Base-by-base conservation (phyloP, 2,329 filamentous ascomycete genomes). In the Colletotrichum neosansevieriae region DNA sequence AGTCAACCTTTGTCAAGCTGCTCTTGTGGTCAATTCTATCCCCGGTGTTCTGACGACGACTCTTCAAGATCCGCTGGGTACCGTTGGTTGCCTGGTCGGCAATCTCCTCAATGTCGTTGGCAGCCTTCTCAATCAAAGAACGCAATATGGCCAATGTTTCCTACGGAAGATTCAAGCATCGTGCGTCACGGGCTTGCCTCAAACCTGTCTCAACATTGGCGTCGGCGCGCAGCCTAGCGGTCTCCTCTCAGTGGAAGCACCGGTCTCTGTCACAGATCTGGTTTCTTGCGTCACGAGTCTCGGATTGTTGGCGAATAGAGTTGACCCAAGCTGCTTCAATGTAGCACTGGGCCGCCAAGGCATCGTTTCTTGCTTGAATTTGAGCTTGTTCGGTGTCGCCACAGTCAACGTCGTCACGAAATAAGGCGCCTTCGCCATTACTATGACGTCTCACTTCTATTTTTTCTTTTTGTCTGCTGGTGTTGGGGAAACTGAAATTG, bases 301-400 rank as follows among this genome's bases (percentile, higher is more conserved):
- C n/a, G 44, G 44, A 12, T 21, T 58, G 6, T 40, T 67, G 38
- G 19, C 64, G 11, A 53, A 32, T 19, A 47, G 59, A 24, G 19
- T 40, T 29, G 64, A 62, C 21, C 38, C 53, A 4, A 47, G 63
- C 17, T 67, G 64, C 32, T 63, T 67, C 17, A 63, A 64, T 21
- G 12, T 57, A 9, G 19, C 38, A 13, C 3, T 64, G 17, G 53
- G 32, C 49, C 10, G 19, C n/a, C 45, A 44, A 4, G 62, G n/a
- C 53, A 54, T 68, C 15, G 61, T 59, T 12, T 21, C 36, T 5
- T 68, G 65, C 17, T 11, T 68, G 44, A 68, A 68, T 40, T 9
- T 68, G 13, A 57, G 65, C 17, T 21, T 68, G n/a, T 68, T 68
- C 49, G 65, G 65, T 15, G 2, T 68, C 19, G 65, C 61, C 19